A percentile compares a stretch with the other conserved stretches of the same genome.
Evolutionary conservation across 2,329 filamentous ascomycete genomes (phyloP).

Genomic region (Penicillium sp.): DNA sequence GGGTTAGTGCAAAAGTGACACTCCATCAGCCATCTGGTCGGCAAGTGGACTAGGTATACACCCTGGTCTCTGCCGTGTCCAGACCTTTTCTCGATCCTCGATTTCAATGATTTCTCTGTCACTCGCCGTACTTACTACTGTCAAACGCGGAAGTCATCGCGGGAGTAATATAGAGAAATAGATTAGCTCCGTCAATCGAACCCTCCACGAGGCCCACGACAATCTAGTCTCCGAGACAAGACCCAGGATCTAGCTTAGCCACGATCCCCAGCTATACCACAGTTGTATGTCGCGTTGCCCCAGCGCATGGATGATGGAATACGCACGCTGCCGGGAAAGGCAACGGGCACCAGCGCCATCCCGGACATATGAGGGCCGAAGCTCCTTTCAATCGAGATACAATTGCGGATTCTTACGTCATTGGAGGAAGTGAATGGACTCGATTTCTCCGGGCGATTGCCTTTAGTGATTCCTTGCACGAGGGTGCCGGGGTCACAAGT

Average conservation of each 20-base stretch:
- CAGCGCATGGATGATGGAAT: background rate
- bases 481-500: background rate
- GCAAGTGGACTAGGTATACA: too few species aligned
- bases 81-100: background rate
- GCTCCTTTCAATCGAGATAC: slow-evolving; percentile 2
- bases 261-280: background rate
- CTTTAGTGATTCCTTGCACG: background rate
- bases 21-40: too few species aligned
- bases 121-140: slow-evolving; percentile 1
- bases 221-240: background rate
- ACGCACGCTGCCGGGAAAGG: slow-evolving; percentile 28
- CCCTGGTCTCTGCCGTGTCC: background rate
- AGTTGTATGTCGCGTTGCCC: slow-evolving; percentile 1
- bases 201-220: background rate
- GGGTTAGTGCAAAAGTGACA: background rate
- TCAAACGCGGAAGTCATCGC: background rate
- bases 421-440: background rate
- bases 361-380: slow-evolving; percentile 2
- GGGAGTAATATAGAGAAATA: background rate
- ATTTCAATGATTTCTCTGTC: background rate
- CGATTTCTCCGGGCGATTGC: background rate
- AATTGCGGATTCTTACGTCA: slow-evolving; percentile 7
- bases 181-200: background rate
- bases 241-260: background rate
- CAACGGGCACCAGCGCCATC: slow-evolving; percentile 14